These are phyloP conservation scores for Beauveria pseudobassiana DNA, from an alignment of 2,329 filamentous ascomycete species.

Conservation along the genomic window DNA sequence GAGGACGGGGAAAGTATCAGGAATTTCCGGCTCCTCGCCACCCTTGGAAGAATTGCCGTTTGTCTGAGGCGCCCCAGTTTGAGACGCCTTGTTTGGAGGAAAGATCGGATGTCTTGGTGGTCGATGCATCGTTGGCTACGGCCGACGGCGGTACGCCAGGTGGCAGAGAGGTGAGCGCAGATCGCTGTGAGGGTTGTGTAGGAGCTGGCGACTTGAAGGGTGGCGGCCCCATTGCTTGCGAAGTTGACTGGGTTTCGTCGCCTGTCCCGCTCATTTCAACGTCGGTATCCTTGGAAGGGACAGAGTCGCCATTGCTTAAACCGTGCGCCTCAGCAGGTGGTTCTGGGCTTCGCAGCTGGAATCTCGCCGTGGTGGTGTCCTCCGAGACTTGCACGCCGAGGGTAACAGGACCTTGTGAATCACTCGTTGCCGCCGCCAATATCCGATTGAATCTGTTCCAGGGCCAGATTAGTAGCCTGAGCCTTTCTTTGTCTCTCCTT, in stretches of 20 bases:
- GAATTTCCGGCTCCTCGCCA: slow-evolving; percentile 33
- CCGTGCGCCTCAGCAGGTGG: slow-evolving; percentile 22
- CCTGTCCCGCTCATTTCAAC: slow-evolving; percentile 54
- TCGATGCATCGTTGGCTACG: slow-evolving; percentile 76
- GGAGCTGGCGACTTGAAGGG: slow-evolving; percentile 32
- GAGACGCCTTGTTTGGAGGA: slow-evolving; percentile 53
- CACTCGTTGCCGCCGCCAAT: slow-evolving; percentile 42
- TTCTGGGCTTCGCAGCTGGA: slow-evolving; percentile 50
- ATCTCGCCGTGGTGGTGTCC: slow-evolving; percentile 41
- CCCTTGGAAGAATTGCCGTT: slow-evolving; percentile 43
- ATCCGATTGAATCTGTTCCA: slow-evolving; percentile 44
- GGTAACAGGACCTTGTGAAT: slow-evolving; percentile 48
- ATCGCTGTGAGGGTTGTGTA: slow-evolving; percentile 58
- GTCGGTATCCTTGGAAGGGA: slow-evolving; percentile 43
- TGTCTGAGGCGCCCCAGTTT: slow-evolving; percentile 59
- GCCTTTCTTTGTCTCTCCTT: slow-evolving; percentile 56
- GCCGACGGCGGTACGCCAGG: slow-evolving; percentile 51
- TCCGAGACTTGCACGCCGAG: slow-evolving; percentile 58
- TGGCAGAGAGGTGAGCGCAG: slow-evolving; percentile 50
- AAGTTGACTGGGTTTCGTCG: slow-evolving; percentile 38
- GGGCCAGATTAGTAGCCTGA: slow-evolving; percentile 41
- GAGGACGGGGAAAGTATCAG: slow-evolving; percentile 41
- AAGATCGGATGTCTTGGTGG: slow-evolving; percentile 79
- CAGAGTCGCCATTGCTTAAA: slow-evolving; percentile 50
- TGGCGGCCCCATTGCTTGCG: slow-evolving; percentile 45